Percentiles rank a stretch among this genome's conserved stretches.
These are phyloP conservation scores for Arthrobotrys sphaeroides DNA, from an alignment of 2,329 filamentous ascomycete genomes.

Conservation along the genomic window DNA sequence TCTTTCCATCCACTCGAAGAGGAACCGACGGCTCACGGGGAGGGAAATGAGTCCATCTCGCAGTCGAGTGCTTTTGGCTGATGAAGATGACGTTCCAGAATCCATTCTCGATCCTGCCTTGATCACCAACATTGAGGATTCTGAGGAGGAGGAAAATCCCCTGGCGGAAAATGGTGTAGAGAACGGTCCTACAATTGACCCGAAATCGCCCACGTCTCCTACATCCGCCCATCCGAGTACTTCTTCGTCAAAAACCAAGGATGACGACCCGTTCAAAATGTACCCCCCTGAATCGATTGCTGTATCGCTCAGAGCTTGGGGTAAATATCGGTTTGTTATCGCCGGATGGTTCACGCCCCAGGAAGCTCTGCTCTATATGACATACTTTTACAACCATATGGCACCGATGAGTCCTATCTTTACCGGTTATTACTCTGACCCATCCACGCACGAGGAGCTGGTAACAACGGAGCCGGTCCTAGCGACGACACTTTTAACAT, in stretches of 20 bases:
- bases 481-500: slow-evolving; percentile 88
- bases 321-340: slow-evolving; percentile 89
- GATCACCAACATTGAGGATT: slow-evolving; percentile 37
- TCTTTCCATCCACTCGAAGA: slow-evolving; percentile 51
- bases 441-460: slow-evolving; percentile 79
- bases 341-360: slow-evolving; percentile 95
- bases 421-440: slow-evolving; percentile 67
- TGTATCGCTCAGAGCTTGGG: slow-evolving; percentile 82
- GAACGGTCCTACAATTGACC: background rate
- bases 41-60: slow-evolving; percentile 50
- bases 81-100: slow-evolving; percentile 53
- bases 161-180: slow-evolving; percentile 20
- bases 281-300: slow-evolving; percentile 62
- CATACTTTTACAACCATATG: slow-evolving; percentile 93
- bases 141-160: slow-evolving; percentile 35
- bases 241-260: slow-evolving; percentile 44
- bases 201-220: slow-evolving; percentile 40
- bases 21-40: slow-evolving; percentile 47
- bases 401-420: slow-evolving; percentile 94
- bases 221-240: slow-evolving; percentile 40
- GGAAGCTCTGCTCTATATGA: slow-evolving; percentile 91
- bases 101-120: slow-evolving; percentile 48
- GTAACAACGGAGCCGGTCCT: slow-evolving; percentile 92
- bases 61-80: slow-evolving; percentile 53
- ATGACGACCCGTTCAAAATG: slow-evolving; percentile 50